phyloP scores from a whole-genome alignment of 2,329 filamentous ascomycete genomes.

The Curvularia lunata region DNA sequence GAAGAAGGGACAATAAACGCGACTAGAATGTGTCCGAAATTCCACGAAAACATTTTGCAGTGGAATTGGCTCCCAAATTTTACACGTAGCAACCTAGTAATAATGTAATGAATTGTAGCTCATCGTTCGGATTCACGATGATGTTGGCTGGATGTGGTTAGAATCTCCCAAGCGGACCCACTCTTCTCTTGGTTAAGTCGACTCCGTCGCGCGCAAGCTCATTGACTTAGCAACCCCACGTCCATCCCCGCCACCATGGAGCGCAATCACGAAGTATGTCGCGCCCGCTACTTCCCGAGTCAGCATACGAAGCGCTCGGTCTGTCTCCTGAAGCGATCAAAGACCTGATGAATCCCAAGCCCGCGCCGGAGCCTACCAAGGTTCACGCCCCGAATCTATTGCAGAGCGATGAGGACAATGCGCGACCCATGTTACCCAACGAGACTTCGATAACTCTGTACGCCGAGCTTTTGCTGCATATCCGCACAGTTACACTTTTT shows the following conservation, averaged over 20 bases:
- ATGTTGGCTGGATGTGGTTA: constrained; percentile 10
- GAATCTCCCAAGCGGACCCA: constrained; percentile 18
- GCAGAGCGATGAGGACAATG: constrained; percentile 33
- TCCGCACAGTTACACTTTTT: constrained; percentile 65
- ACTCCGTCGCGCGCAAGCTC: constrained; percentile 16
- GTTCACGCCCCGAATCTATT: constrained; percentile 42
- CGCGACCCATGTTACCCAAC: constrained; percentile 35
- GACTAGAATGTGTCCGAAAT: background rate
- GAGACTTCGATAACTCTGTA: constrained; percentile 55
- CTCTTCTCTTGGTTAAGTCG: constrained; percentile 14
- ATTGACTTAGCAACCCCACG: constrained; percentile 14
- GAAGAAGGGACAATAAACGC: constrained; percentile 45
- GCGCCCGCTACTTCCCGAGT: constrained; percentile 42
- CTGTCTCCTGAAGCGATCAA: constrained; percentile 40
- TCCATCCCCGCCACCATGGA: constrained; percentile 35
- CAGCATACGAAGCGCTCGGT: constrained; percentile 46
- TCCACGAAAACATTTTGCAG: background rate
- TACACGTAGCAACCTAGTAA: background rate
- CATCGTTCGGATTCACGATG: background rate
- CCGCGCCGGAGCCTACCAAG: constrained; percentile 24
- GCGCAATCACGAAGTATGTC: constrained; percentile 39
- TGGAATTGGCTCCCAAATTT: background rate
- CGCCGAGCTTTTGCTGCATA: constrained; percentile 66
- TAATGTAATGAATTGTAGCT: constrained; percentile 2
- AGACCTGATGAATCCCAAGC: constrained; percentile 43